Evolutionary conservation across 108 stramenopile genomes (phyloP).

Genomic region (Seminavis robusta): DNA sequence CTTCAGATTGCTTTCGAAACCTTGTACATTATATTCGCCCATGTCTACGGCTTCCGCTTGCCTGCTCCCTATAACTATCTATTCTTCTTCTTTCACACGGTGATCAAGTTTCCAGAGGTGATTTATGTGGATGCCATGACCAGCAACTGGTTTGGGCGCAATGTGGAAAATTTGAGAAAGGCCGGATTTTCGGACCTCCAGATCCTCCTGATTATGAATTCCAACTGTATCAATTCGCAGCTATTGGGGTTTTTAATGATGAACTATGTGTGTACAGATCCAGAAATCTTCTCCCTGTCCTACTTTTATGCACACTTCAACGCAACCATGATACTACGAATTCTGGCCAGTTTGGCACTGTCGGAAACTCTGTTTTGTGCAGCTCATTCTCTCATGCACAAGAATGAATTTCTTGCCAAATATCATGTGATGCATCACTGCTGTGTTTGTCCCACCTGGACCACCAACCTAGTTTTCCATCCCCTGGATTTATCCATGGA

Average conservation of each 20-base stretch:
- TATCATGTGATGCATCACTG: slow-evolving; percentile 1
- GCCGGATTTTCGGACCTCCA: not conserved
- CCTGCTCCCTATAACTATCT: not conserved
- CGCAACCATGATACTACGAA: not conserved
- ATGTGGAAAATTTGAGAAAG: not conserved
- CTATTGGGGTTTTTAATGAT: not conserved
- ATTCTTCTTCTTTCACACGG: not conserved
- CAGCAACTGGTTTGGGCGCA: not conserved
- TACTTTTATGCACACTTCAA: not conserved
- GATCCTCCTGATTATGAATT: not conserved
- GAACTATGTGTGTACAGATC: not conserved
- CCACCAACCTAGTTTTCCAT: not conserved
- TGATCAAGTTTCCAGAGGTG: too few relatives aligned
- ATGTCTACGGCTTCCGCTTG: not conserved
- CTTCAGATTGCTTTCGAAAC: not conserved
- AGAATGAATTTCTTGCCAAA: not conserved
- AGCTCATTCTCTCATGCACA: not conserved
- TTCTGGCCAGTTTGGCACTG: not conserved
- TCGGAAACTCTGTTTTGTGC: not conserved
- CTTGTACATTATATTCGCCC: not conserved
- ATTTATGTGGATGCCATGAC: not conserved
- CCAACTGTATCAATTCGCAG: not conserved
- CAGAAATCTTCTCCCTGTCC: not conserved
- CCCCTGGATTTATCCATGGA: too few relatives aligned
- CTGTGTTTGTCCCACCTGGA: not conserved